These are phyloP conservation scores for Amauroascus verrucosus DNA, from an alignment of 2,329 filamentous ascomycete genomes.

Conservation along the genomic window DNA sequence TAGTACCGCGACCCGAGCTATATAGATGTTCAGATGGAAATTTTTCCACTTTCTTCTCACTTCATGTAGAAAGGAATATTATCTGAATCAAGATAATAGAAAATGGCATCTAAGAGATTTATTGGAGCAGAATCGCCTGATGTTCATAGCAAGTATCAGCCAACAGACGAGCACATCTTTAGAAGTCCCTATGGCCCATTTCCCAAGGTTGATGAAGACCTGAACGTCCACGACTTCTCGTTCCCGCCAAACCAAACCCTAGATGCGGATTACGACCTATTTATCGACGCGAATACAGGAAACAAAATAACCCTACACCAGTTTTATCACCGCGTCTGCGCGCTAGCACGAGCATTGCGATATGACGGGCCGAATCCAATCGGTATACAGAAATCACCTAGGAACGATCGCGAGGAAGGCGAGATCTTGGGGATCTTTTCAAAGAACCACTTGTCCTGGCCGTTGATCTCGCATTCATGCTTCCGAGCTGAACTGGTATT, in stretches of 20 bases:
- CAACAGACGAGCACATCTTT: constrained; percentile 13
- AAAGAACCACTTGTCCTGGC: constrained; percentile 13
- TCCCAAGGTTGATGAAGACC: constrained; percentile 9
- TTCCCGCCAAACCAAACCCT: constrained; percentile 10
- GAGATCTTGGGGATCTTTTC: constrained; percentile 14
- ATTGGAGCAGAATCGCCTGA: constrained; percentile 7
- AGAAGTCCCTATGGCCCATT: constrained; percentile 12
- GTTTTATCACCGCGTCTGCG: constrained; percentile 12
- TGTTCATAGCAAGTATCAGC: constrained; percentile 11
- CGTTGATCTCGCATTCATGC: constrained; percentile 13
- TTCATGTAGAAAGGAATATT: neutral
- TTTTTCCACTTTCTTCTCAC: neutral
- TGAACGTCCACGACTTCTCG: constrained; percentile 13
- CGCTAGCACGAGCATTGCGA: constrained; percentile 10
- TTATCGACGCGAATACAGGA: constrained; percentile 11
- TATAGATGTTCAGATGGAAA: neutral
- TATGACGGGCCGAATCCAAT: constrained; percentile 13
- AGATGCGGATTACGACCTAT: constrained; percentile 11
- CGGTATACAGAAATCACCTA: constrained; percentile 8
- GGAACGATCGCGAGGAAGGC: constrained; percentile 11
- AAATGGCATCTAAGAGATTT: constrained; percentile 7
- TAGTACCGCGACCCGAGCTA: too few relatives aligned
- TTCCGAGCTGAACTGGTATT: constrained; percentile 14
- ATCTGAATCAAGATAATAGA: neutral
- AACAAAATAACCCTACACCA: constrained; percentile 10